Percentiles rank a stretch among this genome's conserved stretches.
Evolutionary conservation across 75 land plant genomes (phyloP).

Genomic region (Picea glauca): DNA sequence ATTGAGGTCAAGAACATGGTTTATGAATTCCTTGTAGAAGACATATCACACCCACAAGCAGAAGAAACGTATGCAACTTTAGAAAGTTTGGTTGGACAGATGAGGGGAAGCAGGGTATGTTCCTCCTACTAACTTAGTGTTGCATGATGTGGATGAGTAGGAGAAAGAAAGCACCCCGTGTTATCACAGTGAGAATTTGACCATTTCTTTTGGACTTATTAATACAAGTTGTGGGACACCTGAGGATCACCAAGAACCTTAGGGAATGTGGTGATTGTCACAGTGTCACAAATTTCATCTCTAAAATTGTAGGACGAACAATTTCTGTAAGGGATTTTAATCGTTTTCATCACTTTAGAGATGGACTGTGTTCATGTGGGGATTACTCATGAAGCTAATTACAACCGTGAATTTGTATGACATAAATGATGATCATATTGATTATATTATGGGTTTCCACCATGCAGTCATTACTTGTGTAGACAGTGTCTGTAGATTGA

Average conservation of each 20-base stretch:
- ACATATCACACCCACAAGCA: neutral
- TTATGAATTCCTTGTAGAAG: slow-evolving; percentile 4
- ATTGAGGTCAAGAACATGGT: slow-evolving; percentile 9
- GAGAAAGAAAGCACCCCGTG: neutral
- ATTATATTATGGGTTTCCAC: no score
- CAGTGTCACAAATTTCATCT: neutral
- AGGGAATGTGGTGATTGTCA: neutral
- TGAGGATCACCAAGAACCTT: neutral
- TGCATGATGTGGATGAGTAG: slow-evolving; percentile 2
- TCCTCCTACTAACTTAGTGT: neutral
- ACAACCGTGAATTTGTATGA: neutral
- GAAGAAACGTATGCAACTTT: neutral
- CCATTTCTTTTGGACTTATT: neutral
- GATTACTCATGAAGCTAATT: neutral
- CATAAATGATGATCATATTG: no score
- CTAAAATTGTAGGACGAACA: neutral
- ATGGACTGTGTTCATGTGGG: neutral
- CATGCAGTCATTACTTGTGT: no score
- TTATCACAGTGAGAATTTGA: slow-evolving; percentile 1
- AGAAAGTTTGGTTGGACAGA: neutral
- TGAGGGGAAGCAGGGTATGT: slow-evolving; percentile 1
- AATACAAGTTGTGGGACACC: neutral
- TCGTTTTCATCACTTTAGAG: neutral
- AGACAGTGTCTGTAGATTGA: no score
- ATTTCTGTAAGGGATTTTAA: neutral